These are phyloP conservation scores for Leccinum variicolor DNA, from an alignment of 768 basidiomycete genomes.

Conservation along the genomic window DNA sequence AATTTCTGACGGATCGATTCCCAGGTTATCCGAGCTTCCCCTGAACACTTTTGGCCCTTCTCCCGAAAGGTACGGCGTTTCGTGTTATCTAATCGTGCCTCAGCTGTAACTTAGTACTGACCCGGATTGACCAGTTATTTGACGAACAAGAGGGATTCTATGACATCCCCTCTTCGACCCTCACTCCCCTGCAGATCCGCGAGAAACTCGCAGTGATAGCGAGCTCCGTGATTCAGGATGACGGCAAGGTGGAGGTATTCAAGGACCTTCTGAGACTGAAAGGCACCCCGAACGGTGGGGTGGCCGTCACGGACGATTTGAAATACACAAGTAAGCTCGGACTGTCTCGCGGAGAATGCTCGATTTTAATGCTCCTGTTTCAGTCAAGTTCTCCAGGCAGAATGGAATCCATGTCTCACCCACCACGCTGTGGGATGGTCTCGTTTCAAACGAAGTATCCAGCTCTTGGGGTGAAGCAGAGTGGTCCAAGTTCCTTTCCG, in stretches of 20 bases:
- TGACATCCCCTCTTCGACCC: conserved; percentile 65
- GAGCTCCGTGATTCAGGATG: conserved; percentile 46
- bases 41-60: conserved; percentile 79
- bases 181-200: conserved; percentile 71
- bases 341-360: not conserved
- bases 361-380: not conserved
- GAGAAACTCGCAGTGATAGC: conserved; percentile 67
- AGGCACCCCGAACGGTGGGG: conserved; percentile 70
- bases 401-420: conserved; percentile 93
- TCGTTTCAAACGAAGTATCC: conserved; percentile 66
- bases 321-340: conserved; percentile 77
- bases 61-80: conserved; percentile 50
- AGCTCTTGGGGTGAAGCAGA: conserved; percentile 81
- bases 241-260: conserved; percentile 38
- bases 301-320: conserved; percentile 78
- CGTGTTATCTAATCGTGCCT: not conserved
- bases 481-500: conserved; percentile 72
- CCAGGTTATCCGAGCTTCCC: conserved; percentile 68
- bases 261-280: conserved; percentile 60
- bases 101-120: not conserved
- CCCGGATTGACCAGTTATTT: conserved; percentile 54
- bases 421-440: conserved; percentile 74
- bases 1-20: not conserved
- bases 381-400: conserved; percentile 90
- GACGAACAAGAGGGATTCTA: conserved; percentile 74